Conservation (phyloP, 352 stramenopile species). For the Pythium scleroteichum region DNA sequence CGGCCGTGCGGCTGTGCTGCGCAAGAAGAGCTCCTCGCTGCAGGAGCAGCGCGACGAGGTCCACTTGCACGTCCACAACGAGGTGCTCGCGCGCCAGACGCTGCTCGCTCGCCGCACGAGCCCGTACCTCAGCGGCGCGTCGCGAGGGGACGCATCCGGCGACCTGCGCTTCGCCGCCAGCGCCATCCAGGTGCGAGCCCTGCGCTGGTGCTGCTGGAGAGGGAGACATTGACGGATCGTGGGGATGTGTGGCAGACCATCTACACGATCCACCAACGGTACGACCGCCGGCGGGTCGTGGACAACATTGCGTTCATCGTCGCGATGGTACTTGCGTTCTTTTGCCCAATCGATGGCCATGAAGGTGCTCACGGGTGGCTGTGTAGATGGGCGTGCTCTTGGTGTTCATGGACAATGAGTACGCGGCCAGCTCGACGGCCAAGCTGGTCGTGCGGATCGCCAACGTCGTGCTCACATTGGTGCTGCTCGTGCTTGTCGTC, state of each 20-base stretch:
- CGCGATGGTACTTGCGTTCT: no score
- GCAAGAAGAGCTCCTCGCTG: conserved; percentile 42
- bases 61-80: conserved; percentile 39
- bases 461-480: conserved; percentile 46
- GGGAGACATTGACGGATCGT: neutral
- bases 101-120: conserved; percentile 30
- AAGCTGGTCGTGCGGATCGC: conserved; percentile 44
- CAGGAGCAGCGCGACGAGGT: conserved; percentile 43
- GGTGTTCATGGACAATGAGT: conserved; percentile 73
- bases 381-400: conserved; percentile 50
- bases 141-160: conserved; percentile 13
- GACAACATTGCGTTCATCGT: conserved; percentile 61
- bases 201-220: neutral
- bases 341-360: no score
- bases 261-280: conserved; percentile 59
- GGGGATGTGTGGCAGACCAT: conserved; percentile 47
- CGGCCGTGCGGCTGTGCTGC: conserved; percentile 16
- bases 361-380: no score
- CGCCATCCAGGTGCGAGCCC: conserved; percentile 44
- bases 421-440: conserved; percentile 30
- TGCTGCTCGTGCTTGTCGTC: conserved; percentile 52
- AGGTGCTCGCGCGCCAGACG: conserved; percentile 26
- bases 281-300: conserved; percentile 56
- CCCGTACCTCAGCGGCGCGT: conserved; percentile 38
- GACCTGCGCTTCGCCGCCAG: conserved; percentile 53